A percentile compares a stretch with the other conserved stretches of the same genome.
Evolutionary conservation across 2,329 filamentous ascomycete species (phyloP).

Genomic region (Plenodomus biglobosus): DNA sequence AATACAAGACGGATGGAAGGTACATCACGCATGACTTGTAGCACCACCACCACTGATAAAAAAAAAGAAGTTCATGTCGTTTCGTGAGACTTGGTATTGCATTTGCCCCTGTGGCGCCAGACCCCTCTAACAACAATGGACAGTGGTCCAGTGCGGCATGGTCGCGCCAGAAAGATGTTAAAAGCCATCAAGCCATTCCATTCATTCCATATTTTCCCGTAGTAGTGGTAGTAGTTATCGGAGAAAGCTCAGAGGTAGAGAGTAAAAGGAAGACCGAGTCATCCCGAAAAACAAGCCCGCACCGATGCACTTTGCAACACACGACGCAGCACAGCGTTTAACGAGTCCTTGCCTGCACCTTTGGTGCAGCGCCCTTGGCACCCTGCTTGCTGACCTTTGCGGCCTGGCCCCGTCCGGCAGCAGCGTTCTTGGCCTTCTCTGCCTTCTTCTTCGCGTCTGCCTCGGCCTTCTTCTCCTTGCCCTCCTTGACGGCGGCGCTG

Average conservation of each 20-base stretch:
- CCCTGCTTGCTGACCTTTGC: slow-evolving; percentile 94
- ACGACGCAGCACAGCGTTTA: slow-evolving; percentile 54
- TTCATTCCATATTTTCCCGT: slow-evolving; percentile 35
- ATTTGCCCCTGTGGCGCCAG: slow-evolving; percentile 41
- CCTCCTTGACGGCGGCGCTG: slow-evolving; percentile 87
- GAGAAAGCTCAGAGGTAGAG: slow-evolving; percentile 23
- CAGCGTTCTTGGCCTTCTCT: slow-evolving; percentile 94
- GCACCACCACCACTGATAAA: too few species aligned
- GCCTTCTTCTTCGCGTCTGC: slow-evolving; percentile 93
- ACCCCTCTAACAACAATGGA: slow-evolving; percentile 30
- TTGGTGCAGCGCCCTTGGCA: slow-evolving; percentile 83
- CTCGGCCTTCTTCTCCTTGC: slow-evolving; percentile 97
- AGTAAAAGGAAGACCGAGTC: slow-evolving; percentile 35
- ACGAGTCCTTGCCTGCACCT: slow-evolving; percentile 84
- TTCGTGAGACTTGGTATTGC: slow-evolving; percentile 42
- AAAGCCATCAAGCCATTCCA: slow-evolving; percentile 34
- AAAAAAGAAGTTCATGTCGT: slow-evolving; percentile 2
- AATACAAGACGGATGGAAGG: too few species aligned
- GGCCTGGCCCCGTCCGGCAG: slow-evolving; percentile 73
- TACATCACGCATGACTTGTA: too few species aligned
- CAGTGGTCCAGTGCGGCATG: slow-evolving; percentile 21
- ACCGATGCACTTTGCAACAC: slow-evolving; percentile 20
- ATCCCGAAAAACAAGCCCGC: slow-evolving; percentile 31
- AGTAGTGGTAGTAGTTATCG: slow-evolving; percentile 13
- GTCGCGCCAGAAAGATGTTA: slow-evolving; percentile 30